Evolutionary conservation across 2,329 filamentous ascomycete species (phyloP), one percentile per base, ranked within the genome.

Genomic region (Penicillium nordicum): DNA sequence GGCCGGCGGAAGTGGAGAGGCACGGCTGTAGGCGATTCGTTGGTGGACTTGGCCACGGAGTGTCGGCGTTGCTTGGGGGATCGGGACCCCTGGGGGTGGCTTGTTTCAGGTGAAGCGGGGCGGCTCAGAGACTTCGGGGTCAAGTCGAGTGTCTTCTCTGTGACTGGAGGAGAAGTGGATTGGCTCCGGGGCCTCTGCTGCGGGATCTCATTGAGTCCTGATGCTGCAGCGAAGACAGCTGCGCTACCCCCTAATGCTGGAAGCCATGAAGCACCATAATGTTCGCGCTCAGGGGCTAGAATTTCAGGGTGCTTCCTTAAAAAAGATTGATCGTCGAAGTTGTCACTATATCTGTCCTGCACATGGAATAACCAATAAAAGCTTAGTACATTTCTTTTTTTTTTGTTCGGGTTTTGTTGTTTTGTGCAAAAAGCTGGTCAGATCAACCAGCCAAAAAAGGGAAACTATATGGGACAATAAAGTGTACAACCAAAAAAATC

Each of bases 301-400:
- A 81, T 80, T 82, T 84, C 83, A 80, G 81, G 82, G 82, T 82
- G 78, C 75, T 78, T 76, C 70, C 72, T 83, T 86, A 86, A 85
- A 85, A 86, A 86, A 85, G 83, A 80, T 76, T 79, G 69, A 50
- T 75, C 69, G 56, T 72, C 51, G 53, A 74, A 62, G 59, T 70
- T 58, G 68, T 74, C 69, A 69, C 76, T 70, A 61, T 74, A 67
- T 50, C 37, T 14, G 60, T 70, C 71, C 72, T 75, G 66, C 66
- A 72, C 65, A 61, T 65, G 64, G 61, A 68, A 55, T 59, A 62
- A 63, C 60, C 59, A 64, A 63, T 54, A 53, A 60, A 58, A 60
- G 53, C 60, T 69, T 69, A 74, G 71, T 69, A 71, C 60, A 62
- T 60, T 60, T 61, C 59, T 63, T 66, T 63, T 66, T 18, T 57